Percentiles rank a stretch among this genome's conserved stretches.
These are phyloP conservation scores for Trametopsis cervina DNA, from an alignment of 768 basidiomycete genomes.

Conservation along the genomic window DNA sequence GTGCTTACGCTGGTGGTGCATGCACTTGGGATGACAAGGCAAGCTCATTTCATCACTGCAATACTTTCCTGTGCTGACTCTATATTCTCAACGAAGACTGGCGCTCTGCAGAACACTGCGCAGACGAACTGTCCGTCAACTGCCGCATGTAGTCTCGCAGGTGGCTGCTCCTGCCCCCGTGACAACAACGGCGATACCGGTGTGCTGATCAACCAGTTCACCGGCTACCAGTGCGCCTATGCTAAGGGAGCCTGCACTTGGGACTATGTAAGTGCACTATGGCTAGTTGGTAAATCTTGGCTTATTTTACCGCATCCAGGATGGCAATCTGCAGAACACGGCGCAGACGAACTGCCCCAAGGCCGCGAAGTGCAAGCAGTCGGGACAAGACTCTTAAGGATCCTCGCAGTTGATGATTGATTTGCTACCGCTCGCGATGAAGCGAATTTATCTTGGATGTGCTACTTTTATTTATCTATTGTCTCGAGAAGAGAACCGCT, in stretches of 20 bases:
- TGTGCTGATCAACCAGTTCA: slow-evolving; percentile 19
- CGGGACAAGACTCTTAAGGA: slow-evolving; percentile 7
- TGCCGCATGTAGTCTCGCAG: slow-evolving; percentile 8
- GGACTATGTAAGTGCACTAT: slow-evolving; percentile 14
- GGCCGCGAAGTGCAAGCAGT: slow-evolving; percentile 9
- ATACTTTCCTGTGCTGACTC: background rate
- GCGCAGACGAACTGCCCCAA: slow-evolving; percentile 15
- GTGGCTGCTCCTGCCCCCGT: slow-evolving; percentile 14
- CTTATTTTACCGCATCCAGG: slow-evolving; percentile 3
- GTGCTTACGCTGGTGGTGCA: slow-evolving; percentile 15
- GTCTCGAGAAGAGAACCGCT: too few species aligned
- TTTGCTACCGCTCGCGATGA: too few species aligned
- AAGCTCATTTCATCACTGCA: background rate
- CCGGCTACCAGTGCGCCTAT: slow-evolving; percentile 20
- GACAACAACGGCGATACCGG: slow-evolving; percentile 15
- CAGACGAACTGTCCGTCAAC: slow-evolving; percentile 17
- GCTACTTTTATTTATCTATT: too few species aligned
- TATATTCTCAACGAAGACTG: slow-evolving; percentile 6
- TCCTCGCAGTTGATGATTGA: too few species aligned
- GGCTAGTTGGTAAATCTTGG: background rate
- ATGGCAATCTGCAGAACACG: slow-evolving; percentile 13
- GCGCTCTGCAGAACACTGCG: slow-evolving; percentile 11
- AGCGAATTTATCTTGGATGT: too few species aligned
- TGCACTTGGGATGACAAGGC: slow-evolving; percentile 19
- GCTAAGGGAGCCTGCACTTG: slow-evolving; percentile 16